Base-by-base conservation (phyloP, 805 yeast species). In the Saturnispora ahearnii region DNA sequence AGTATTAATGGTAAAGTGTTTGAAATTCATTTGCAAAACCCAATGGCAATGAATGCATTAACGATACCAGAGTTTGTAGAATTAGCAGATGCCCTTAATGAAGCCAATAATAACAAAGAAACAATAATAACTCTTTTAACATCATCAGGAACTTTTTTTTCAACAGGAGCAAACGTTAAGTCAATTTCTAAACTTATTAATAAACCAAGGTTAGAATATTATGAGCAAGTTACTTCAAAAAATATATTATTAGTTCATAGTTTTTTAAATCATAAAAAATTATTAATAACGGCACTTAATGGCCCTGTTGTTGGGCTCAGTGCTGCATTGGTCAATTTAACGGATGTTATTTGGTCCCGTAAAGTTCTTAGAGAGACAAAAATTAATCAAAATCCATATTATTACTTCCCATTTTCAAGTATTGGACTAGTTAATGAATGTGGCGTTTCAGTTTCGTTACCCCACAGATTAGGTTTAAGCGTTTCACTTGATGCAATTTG, bases 281-380 rank as follows among this genome's bases (percentile, higher is more conserved):
- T 87, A 8, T 67, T 88, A 34, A 81, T 81, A 28, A 78, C 79
- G 41, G 90, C 88, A 3, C 71, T 88, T 51, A 88, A 88, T 62
- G 96, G 96, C 0, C 96, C 96, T 0, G 95, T 80, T 5, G 76
- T 88, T 51, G 96, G 96, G 0, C 73, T 88, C 51, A 71, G 81
- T 31, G 79, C 90, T 2, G 88, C 89, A 0, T 64, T 88, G 47
- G 81, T 87, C 11, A 77, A 83, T n/a, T 67, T 84, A 48, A 79
- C 85, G 65, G 96, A 88, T 65, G 72, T 88, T 52, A 73, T 88
- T 9, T 87, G 86, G 61, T 82, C 83, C 12, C 24, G 53, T 2
- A 34, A 30, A 18, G 46, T 41, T 4, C 18, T 21, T 7, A 29
- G 13, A 6, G 44, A 44, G 26, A 15, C 41, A 9, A 43, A 46